Evolutionary conservation across 306 rosid species (phyloP).

Genomic region (Acacia crassicarpa): DNA sequence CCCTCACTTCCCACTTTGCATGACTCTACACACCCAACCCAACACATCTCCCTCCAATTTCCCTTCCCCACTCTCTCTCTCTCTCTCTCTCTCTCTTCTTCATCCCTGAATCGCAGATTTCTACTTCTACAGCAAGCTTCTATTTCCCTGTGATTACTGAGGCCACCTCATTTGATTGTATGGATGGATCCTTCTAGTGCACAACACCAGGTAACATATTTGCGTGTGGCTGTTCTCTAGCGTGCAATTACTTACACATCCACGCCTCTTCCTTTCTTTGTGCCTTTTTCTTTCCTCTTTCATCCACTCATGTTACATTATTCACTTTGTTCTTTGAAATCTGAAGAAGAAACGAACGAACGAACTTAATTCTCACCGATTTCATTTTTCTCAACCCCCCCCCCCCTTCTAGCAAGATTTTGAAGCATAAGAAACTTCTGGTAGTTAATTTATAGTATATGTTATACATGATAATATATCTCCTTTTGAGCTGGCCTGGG

Average conservation of each 20-base stretch:
- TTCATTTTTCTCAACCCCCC: neutral
- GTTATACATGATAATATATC: neutral
- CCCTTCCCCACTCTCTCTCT: neutral
- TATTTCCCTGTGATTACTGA: conserved; percentile 15
- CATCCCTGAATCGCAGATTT: neutral
- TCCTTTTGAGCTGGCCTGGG: neutral
- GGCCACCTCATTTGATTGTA: conserved; percentile 28
- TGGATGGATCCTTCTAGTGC: conserved; percentile 87
- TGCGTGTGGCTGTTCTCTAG: neutral
- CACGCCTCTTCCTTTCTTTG: neutral
- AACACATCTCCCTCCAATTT: neutral
- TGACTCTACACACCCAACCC: conserved; percentile 31
- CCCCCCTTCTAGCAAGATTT: neutral
- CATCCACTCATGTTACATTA: neutral
- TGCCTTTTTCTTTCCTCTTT: too few relatives aligned
- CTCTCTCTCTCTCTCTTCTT: neutral
- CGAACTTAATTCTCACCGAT: neutral
- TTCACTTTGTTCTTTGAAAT: neutral
- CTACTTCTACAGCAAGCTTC: neutral
- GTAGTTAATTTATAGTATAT: neutral
- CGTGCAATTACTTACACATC: neutral
- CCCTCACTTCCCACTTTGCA: conserved; percentile 48
- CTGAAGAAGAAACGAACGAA: neutral
- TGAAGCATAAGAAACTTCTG: conserved; percentile 3
- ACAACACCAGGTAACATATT: conserved; percentile 65